Conservation (phyloP, 1,284 basidiomycete species). For the Apiotrichum akiyoshidainum region DNA sequence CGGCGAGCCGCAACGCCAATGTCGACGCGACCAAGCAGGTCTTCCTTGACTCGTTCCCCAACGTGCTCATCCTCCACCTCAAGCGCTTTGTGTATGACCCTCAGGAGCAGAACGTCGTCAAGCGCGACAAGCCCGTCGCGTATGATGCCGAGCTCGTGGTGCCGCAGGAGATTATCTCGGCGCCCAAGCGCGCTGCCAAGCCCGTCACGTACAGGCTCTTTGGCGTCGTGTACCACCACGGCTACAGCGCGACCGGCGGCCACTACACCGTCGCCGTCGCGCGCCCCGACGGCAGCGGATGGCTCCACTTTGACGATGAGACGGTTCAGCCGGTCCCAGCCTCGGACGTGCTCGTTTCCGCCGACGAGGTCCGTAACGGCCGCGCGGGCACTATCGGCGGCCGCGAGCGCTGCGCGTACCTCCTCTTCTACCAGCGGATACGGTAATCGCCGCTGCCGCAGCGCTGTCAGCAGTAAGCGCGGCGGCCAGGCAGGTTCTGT, state of each 20-base stretch:
- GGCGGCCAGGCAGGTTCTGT: no score
- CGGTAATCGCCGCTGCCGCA: neutral
- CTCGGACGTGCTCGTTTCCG: constrained; percentile 71
- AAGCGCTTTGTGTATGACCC: constrained; percentile 91
- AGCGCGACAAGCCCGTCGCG: constrained; percentile 75
- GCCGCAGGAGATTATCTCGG: constrained; percentile 65
- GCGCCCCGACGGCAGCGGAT: constrained; percentile 64
- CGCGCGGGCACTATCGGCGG: constrained; percentile 54
- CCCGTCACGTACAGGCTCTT: constrained; percentile 75
- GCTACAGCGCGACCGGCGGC: constrained; percentile 81
- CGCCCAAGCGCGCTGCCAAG: constrained; percentile 55
- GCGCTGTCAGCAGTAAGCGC: neutral
- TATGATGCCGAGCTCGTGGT: constrained; percentile 78
- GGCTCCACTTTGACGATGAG: constrained; percentile 94
- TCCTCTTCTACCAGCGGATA: constrained; percentile 72
- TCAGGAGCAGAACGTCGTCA: constrained; percentile 59
- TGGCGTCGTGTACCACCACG: constrained; percentile 93
- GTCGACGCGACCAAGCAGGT: constrained; percentile 85
- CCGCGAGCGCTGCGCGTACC: constrained; percentile 63
- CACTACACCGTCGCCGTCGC: constrained; percentile 94
- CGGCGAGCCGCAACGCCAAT: constrained; percentile 59
- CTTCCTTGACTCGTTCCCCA: constrained; percentile 79
- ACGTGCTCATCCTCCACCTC: constrained; percentile 82
- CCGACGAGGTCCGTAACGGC: constrained; percentile 53
- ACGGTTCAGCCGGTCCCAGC: constrained; percentile 71